Conservation (phyloP, 352 stramenopile genomes). For the Globisporangium spinosum region DNA sequence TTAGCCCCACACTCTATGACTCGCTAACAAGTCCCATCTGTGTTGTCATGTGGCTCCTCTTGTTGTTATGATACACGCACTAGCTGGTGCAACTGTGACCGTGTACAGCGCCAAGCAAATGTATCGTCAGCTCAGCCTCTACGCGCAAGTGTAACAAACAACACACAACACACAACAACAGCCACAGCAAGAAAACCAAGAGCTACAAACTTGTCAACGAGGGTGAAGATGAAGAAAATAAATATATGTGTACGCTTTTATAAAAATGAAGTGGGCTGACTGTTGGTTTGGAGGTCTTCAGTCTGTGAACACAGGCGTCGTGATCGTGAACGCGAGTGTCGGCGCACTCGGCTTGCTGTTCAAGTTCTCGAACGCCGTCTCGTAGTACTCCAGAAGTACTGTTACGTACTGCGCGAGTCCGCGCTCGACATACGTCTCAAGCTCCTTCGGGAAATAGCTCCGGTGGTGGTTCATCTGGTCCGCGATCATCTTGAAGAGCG, state of each 20-base stretch:
- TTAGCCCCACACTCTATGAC: background rate
- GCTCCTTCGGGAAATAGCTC: constrained; percentile 54
- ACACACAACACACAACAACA: background rate
- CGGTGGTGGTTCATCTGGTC: constrained; percentile 51
- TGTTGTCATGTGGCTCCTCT: constrained; percentile 16
- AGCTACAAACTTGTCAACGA: background rate
- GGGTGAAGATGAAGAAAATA: constrained; percentile 2
- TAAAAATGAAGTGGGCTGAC: background rate
- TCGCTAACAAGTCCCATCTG: background rate
- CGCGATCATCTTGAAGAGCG: constrained; percentile 84
- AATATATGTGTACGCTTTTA: constrained; percentile 9
- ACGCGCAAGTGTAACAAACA: constrained; percentile 47
- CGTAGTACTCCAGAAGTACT: constrained; percentile 84
- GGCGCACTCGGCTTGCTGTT: constrained; percentile 47
- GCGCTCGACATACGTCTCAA: constrained; percentile 74
- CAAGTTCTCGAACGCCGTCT: constrained; percentile 56
- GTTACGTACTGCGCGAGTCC: constrained; percentile 70
- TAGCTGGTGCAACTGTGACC: constrained; percentile 61
- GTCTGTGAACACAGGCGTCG: constrained; percentile 63
- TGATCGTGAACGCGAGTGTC: constrained; percentile 81
- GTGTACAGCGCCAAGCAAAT: constrained; percentile 74
- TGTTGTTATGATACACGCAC: constrained; percentile 5
- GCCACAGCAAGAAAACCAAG: background rate
- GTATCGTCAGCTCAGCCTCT: constrained; percentile 73
- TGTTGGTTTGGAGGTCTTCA: constrained; percentile 17